Base-by-base conservation (phyloP, 495 filamentous ascomycete species). In the Lasiosphaeriaceae sp. region DNA sequence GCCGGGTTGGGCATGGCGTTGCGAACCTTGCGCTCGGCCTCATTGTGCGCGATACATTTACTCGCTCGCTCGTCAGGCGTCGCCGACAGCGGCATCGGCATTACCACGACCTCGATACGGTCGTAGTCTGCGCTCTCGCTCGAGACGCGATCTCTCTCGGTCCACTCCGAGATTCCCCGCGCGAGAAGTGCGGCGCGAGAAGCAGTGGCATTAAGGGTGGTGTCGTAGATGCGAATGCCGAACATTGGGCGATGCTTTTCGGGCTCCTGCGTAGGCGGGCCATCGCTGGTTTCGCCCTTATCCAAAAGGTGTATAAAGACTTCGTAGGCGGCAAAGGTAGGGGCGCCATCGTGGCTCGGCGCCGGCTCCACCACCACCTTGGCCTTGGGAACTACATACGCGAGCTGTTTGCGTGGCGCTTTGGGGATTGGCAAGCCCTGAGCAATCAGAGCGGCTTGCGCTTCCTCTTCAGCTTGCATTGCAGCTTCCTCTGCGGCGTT, bases 191-290 rank as follows among this genome's bases (percentile, higher is more conserved):
- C 50, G 9, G 34, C 50, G 6, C 50, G 50, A 2, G 21, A 21
- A 2, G 1, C 34, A 3, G 50, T 41, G 6, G 50, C 34, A n/a
- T 35, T 16, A 16, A 34, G 17, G 19, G 50, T 52, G 23, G 34
- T 52, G n/a, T 52, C 50, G 50, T 52, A 52, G 35, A 52, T 41
- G 50, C 50, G 50, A 35, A 52, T 52, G 50, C 50, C 50, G 20
- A 52, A 52, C 50, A 11, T 12, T 3, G 50, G 50, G 0, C 50
- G 50, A 34, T 23, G 11, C 19, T 37, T 37, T 51, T 41, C 50
- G 19, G 50, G 6, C 7, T 41, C 17, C 17, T 37, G 29, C 14
- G 21, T 37, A 14, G 50, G 50, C 11, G 50, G 50, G 17, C 31
- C 37, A 21, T 52, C 22, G 34, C 50, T 52, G n/a, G n/a, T n/a